A percentile compares a stretch with the other conserved stretches of the same genome.
phyloP scores from a whole-genome alignment of 257 asterid genomes.

The Coffea eugenioides region DNA sequence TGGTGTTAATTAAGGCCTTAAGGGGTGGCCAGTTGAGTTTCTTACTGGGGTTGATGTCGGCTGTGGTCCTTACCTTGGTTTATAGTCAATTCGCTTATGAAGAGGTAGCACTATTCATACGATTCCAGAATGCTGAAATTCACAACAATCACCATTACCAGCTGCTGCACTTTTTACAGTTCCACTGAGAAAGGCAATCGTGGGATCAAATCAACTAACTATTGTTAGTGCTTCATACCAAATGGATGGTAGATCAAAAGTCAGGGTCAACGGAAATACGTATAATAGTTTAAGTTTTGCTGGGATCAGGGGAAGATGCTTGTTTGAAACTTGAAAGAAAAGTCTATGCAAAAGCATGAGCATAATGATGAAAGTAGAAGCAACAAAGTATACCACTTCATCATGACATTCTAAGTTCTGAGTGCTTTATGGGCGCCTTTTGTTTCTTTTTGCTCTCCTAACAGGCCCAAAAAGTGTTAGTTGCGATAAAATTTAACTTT shows the following conservation, averaged over 20 bases:
- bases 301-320: constrained; percentile 1
- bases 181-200: background rate
- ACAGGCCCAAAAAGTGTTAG: background rate
- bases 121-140: constrained; percentile 5
- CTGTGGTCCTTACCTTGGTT: constrained; percentile 1
- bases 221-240: constrained; percentile 24
- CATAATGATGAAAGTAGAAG: constrained; percentile 47
- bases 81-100: constrained; percentile 1
- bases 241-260: constrained; percentile 39
- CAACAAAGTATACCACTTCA: constrained; percentile 10
- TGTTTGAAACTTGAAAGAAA: constrained; percentile 32
- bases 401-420: constrained; percentile 18
- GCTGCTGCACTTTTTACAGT: constrained; percentile 2
- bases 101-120: background rate
- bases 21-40: background rate
- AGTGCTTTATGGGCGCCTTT: constrained; percentile 13
- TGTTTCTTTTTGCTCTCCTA: background rate
- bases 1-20: background rate
- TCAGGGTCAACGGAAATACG: constrained; percentile 25
- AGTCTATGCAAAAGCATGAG: constrained; percentile 38
- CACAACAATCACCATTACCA: constrained; percentile 18
- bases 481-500: background rate
- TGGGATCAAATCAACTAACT: constrained; percentile 7
- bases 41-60: background rate
- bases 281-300: background rate